A percentile compares a stretch with the other conserved stretches of the same genome.
phyloP scores from a whole-genome alignment of 148 eudicot genomes.

The Rhododendron mucronatum region DNA sequence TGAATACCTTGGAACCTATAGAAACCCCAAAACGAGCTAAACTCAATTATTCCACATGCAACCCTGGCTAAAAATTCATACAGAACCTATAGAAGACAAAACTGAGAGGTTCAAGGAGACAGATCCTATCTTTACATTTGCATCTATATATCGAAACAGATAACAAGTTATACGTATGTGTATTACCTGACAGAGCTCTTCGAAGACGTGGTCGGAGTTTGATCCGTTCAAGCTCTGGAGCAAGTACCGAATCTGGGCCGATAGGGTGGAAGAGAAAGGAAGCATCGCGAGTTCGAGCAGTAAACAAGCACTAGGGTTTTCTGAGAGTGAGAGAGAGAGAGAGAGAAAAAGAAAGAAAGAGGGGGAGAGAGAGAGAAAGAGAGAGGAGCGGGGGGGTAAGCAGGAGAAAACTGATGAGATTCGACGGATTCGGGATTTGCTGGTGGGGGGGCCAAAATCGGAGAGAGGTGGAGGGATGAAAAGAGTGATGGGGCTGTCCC shows the following conservation, averaged over 20 bases:
- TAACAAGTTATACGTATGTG: background rate
- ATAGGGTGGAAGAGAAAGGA: slow-evolving; percentile 43
- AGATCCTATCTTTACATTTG: background rate
- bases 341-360: background rate
- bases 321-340: background rate
- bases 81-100: background rate
- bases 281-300: slow-evolving; percentile 31
- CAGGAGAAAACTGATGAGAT: background rate
- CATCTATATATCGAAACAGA: background rate
- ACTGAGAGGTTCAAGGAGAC: background rate
- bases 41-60: background rate
- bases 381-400: background rate
- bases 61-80: background rate
- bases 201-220: slow-evolving; percentile 58
- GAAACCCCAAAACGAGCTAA: background rate
- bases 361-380: background rate
- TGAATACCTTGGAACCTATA: background rate
- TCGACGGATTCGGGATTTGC: background rate
- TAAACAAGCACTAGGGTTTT: slow-evolving; percentile 23
- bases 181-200: slow-evolving; percentile 54
- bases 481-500: too few relatives aligned
- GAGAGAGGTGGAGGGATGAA: background rate
- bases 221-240: slow-evolving; percentile 56
- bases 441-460: background rate
- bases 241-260: slow-evolving; percentile 54